Base-by-base conservation (phyloP, 306 rosid genomes). In the Pueraria montana region DNA sequence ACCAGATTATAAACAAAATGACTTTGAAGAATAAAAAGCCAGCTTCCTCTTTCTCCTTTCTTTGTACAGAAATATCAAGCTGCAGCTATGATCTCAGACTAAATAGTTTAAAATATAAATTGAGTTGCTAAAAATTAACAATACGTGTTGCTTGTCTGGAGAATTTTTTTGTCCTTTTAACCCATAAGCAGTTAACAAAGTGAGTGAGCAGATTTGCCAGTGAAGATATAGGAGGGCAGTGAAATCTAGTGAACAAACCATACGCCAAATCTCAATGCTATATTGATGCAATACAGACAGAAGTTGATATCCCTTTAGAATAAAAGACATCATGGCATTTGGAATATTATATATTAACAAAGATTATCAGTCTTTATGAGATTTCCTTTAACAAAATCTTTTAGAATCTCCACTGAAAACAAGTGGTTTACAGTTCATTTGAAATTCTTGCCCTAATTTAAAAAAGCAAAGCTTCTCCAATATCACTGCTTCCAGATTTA, bases 1-100 rank as follows among this genome's bases (percentile, higher is more conserved):
- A 76, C 77, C 80, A 65, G 36, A 69, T 81, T 46, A 74, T 56
- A 65, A 81, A 68, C 53, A 78, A 43, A 20, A 80, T 32, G 73
- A 18, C 56, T 80, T 65, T 43, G 34, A 63, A 43, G 32, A 27
- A 27, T 27, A 27, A 27, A 27, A 27, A 3, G 32, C 32, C 32
- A 27, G 32, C 32, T 27, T 27, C 32, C 32, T 27, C 32, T 27
- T 27, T 27, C 32, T 27, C 1, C 32, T 2, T 36, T 36, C 38
- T 73, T 17, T 17, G 77, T 67, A 30, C 26, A 50, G 16, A 30
- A 72, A 56, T 40, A 72, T 78, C 32, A 27, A 27, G 32, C 32
- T 27, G 64, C 58, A 81, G 79, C 24, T 43, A 70, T 67, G 61
- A 46, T 56, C 50, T 61, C 18, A 20, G 49, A 61, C 23, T 23